Conservation (phyloP, 2,329 filamentous ascomycete species). For the Dothideomycetes sp. region DNA sequence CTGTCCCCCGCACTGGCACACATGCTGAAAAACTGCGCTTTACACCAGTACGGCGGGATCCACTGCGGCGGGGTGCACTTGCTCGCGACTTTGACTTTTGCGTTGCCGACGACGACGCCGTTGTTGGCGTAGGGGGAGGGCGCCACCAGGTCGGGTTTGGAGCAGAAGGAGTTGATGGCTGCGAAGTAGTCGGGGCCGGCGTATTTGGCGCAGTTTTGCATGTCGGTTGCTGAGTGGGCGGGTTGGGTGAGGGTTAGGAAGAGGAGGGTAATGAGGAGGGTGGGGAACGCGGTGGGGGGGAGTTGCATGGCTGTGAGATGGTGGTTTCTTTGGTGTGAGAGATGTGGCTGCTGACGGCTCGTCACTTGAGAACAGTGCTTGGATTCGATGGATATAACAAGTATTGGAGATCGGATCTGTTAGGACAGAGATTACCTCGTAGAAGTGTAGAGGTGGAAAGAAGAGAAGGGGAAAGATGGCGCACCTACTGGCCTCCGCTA, state of each 20-base stretch:
- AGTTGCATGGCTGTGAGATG: no score
- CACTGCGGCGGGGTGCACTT: neutral
- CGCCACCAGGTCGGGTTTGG: neutral
- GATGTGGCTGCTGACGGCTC: no score
- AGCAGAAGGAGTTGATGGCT: neutral
- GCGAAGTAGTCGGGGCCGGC: neutral
- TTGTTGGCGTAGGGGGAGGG: neutral
- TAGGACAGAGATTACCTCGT: no score
- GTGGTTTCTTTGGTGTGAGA: no score
- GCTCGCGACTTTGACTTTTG: neutral
- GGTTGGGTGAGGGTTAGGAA: neutral
- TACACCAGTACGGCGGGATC: neutral
- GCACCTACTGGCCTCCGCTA: no score
- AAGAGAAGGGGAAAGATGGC: no score
- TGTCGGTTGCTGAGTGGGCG: neutral
- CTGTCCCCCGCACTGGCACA: neutral
- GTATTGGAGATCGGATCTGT: no score
- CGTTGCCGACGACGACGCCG: neutral
- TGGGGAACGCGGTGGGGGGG: no score
- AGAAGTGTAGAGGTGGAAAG: no score
- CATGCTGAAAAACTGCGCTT: neutral
- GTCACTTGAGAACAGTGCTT: no score
- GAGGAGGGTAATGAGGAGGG: neutral
- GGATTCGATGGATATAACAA: no score
- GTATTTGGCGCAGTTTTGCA: neutral